A percentile compares a stretch with the other conserved stretches of the same genome.
Conservation (phyloP, 495 filamentous ascomycete species). For the Lasiosphaeris hirsuta region DNA sequence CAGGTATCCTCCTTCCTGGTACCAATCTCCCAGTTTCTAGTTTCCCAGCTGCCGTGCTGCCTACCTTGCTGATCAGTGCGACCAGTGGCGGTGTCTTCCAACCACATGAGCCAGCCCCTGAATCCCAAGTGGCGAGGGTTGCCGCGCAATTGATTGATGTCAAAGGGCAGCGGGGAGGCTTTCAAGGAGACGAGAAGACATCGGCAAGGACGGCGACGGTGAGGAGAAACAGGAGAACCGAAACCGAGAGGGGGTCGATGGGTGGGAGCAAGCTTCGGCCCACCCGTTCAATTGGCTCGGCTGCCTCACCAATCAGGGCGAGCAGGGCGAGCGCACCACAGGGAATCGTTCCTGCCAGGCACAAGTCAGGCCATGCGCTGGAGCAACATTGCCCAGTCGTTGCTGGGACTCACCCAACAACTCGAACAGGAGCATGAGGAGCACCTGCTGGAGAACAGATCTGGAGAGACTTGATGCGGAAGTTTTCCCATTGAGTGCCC, state of each 20-base stretch:
- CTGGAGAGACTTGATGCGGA: too few relatives aligned
- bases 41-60: too few relatives aligned
- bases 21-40: not conserved
- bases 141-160: not conserved
- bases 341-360: not conserved
- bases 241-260: too few relatives aligned
- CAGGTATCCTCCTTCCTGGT: not conserved
- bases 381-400: constrained; percentile 14
- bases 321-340: too few relatives aligned
- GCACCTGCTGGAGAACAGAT: not conserved
- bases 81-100: not conserved
- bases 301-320: constrained; percentile 4
- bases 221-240: too few relatives aligned
- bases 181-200: too few relatives aligned
- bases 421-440: constrained; percentile 3
- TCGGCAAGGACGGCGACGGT: too few relatives aligned
- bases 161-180: too few relatives aligned
- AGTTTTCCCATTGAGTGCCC: too few relatives aligned
- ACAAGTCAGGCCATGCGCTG: not conserved
- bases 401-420: not conserved
- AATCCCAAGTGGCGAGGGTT: not conserved
- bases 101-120: not conserved
- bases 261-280: too few relatives aligned
- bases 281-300: constrained; percentile 5
- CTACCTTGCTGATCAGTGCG: too few relatives aligned